phyloP scores from a whole-genome alignment of 441 rosid genomes.

The Hura crepitans region DNA sequence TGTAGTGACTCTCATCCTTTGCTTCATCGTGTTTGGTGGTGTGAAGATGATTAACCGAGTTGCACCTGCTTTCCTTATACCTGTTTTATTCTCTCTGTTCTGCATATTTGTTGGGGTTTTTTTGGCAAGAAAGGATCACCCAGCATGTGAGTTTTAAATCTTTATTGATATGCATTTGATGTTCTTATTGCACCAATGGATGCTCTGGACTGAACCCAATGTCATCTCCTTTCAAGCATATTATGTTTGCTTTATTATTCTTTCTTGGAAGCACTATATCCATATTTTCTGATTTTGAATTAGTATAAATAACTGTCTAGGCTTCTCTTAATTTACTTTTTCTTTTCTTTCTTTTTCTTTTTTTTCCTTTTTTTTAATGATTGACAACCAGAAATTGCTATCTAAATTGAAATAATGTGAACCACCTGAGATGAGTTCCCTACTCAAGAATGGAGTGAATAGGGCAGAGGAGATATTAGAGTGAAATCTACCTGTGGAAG shows the following conservation, averaged over 20 bases:
- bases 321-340: neutral
- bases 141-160: conserved; percentile 53
- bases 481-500: neutral
- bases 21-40: conserved; percentile 99
- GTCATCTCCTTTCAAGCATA: neutral
- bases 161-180: neutral
- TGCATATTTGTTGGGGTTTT: conserved; percentile 86
- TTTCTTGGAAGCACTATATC: neutral
- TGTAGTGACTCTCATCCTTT: conserved; percentile 76
- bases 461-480: neutral
- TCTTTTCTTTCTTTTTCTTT: neutral
- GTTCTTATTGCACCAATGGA: neutral
- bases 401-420: neutral
- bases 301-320: neutral
- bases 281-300: neutral
- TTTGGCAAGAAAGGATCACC: conserved; percentile 63
- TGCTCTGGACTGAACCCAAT: neutral
- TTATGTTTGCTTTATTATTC: neutral
- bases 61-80: conserved; percentile 96
- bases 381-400: neutral
- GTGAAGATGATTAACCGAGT: conserved; percentile 99
- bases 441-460: neutral
- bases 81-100: conserved; percentile 79
- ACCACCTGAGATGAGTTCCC: neutral
- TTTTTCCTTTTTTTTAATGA: neutral